Evolutionary conservation across 257 asterid species (phyloP), one percentile per base, ranked within the genome.

Genomic region (Solanum chiquidenum): DNA sequence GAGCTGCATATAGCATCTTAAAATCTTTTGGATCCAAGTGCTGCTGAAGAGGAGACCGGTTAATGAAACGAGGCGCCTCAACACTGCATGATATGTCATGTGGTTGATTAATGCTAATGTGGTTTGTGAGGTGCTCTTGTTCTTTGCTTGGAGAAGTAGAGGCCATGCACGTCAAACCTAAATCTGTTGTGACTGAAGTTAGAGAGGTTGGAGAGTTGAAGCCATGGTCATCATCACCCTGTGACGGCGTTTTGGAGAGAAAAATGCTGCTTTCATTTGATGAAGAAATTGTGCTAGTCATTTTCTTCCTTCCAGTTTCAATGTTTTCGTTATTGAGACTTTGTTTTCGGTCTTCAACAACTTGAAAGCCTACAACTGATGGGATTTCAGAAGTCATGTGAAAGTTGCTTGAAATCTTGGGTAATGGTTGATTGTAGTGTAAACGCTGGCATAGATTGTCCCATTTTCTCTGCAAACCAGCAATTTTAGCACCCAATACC

Each of bases 401-500:
- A 71, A 49, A 18, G 25, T 29, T 77, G n/a, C 74, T 87, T 13
- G 90, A 29, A 29, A 29, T 87, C 83, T 91, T 90, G 6, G 92
- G 86, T 33, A 91, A 87, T 31, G 92, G 79, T 87, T 86, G 94
- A 58, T 83, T 83, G 85, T 83, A 80, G 91, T 92, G 96, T 87
- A 89, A 93, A 21, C 88, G 93, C 88, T 91, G 94, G 87, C 96
- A 95, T 58, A 92, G 91, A 37, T 66, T 18, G 55, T 96, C 97
- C 98, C 98, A 93, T 90, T 95, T 96, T 91, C 89, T 93, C 86
- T 93, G 94, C 71, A 94, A 76, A 25, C 88, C 95, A 27, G 79
- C 87, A 64, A 91, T 85, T 89, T 92, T 94, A 16, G 94, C 91
- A 35, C 88, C 90, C 90, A 90, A 82, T 80, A 93, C 86, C 92